phyloP scores from a whole-genome alignment of 176 grass and related monocot genomes.

The Paspalum vaginatum region DNA sequence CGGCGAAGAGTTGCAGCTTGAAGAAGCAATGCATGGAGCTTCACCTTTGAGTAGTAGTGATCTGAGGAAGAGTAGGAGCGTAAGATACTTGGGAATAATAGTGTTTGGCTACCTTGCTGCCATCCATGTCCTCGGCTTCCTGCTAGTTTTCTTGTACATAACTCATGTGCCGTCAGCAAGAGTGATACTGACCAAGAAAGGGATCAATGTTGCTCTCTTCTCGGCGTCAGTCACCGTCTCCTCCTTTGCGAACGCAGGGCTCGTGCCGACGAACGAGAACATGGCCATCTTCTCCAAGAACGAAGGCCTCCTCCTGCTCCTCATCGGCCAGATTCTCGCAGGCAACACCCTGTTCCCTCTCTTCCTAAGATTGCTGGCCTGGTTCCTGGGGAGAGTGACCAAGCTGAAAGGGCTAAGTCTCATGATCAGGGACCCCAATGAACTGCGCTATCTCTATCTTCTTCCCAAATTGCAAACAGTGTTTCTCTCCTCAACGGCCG shows the following conservation, averaged over 20 bases:
- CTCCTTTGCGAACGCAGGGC: conserved; percentile 62
- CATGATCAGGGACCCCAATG: conserved; percentile 32
- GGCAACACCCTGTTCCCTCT: conserved; percentile 68
- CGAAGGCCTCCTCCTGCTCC: conserved; percentile 54
- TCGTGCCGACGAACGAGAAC: conserved; percentile 67
- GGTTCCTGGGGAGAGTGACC: conserved; percentile 46
- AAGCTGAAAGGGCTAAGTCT: conserved; percentile 34
- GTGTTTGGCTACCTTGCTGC: conserved; percentile 51
- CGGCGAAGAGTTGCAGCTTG: conserved; percentile 13
- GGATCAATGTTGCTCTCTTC: conserved; percentile 51
- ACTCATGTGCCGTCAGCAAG: conserved; percentile 34
- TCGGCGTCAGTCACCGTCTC: conserved; percentile 48
- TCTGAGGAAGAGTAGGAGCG: conserved; percentile 23
- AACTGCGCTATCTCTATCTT: conserved; percentile 44
- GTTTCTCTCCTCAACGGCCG: conserved; percentile 37
- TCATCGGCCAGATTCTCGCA: conserved; percentile 46
- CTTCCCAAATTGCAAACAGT: background rate
- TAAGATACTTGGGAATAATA: conserved; percentile 39
- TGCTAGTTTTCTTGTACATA: conserved; percentile 52
- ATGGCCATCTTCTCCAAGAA: conserved; percentile 57
- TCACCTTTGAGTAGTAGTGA: conserved; percentile 6
- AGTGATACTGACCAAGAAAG: conserved; percentile 45
- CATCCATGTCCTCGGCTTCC: conserved; percentile 48
- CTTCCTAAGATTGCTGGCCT: conserved; percentile 45
- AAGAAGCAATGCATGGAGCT: background rate